These are phyloP conservation scores for Sechiopsis laciniata DNA, from an alignment of 306 rosid species.

Conservation along the genomic window DNA sequence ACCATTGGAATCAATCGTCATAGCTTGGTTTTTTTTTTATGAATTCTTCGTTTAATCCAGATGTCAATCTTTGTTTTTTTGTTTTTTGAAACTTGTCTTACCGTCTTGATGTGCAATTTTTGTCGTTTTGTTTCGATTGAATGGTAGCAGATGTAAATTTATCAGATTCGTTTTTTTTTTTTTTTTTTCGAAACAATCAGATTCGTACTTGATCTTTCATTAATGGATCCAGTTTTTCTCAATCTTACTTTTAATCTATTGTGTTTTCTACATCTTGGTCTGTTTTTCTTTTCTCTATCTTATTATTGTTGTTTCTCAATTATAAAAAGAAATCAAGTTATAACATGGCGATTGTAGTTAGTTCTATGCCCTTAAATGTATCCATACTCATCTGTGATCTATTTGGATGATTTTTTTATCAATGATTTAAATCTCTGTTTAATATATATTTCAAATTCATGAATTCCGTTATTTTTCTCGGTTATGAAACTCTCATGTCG, in stretches of 20 bases:
- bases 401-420: neutral
- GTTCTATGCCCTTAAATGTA: neutral
- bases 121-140: neutral
- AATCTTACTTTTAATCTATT: neutral
- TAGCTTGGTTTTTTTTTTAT: constrained; percentile 4
- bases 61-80: no score
- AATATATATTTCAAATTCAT: neutral
- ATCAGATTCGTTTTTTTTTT: neutral
- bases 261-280: neutral
- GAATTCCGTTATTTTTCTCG: neutral
- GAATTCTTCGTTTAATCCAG: neutral
- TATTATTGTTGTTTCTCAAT: neutral
- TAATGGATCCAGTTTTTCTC: neutral
- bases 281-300: neutral
- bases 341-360: neutral
- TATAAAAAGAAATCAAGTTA: neutral
- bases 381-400: neutral
- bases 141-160: neutral
- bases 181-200: no score
- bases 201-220: constrained; percentile 1
- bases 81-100: neutral
- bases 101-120: neutral
- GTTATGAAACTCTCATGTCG: constrained; percentile 16
- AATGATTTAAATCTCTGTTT: neutral
- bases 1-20: neutral